Evolutionary conservation across 2,329 filamentous ascomycete species (phyloP).

Genomic region (Hymenoscyphus occultus): DNA sequence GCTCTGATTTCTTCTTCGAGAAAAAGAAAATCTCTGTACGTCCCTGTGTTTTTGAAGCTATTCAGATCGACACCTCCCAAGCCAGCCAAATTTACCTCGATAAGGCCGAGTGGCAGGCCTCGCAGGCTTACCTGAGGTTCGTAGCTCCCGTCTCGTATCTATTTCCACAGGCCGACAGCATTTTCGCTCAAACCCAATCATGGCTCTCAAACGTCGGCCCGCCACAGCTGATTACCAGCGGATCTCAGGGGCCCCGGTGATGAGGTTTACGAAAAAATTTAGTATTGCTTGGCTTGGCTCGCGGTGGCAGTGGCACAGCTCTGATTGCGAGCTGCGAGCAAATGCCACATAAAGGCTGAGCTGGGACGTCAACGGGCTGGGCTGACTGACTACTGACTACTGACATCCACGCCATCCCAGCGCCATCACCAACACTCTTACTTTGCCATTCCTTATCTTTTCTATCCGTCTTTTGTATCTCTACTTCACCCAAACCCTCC

Average conservation of each 20-base stretch:
- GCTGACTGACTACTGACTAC: neutral
- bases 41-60: neutral
- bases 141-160: constrained; percentile 2
- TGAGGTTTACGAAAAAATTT: neutral
- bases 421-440: neutral
- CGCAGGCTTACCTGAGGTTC: neutral
- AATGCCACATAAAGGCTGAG: constrained; percentile 6
- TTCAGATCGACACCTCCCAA: neutral
- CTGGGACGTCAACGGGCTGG: neutral
- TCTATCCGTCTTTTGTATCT: too few species aligned
- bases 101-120: neutral
- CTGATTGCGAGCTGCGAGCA: neutral
- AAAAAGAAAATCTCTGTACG: neutral
- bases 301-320: constrained; percentile 7
- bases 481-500: neutral
- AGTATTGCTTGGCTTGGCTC: constrained; percentile 5
- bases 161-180: neutral
- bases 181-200: neutral
- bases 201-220: neutral
- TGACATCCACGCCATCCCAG: constrained; percentile 2
- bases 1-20: neutral
- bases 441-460: too few species aligned
- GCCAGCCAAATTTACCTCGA: neutral
- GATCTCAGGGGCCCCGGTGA: neutral
- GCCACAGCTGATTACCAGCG: neutral